Base-by-base conservation (phyloP, 805 yeast genomes). In the Pichia kluyveri region DNA sequence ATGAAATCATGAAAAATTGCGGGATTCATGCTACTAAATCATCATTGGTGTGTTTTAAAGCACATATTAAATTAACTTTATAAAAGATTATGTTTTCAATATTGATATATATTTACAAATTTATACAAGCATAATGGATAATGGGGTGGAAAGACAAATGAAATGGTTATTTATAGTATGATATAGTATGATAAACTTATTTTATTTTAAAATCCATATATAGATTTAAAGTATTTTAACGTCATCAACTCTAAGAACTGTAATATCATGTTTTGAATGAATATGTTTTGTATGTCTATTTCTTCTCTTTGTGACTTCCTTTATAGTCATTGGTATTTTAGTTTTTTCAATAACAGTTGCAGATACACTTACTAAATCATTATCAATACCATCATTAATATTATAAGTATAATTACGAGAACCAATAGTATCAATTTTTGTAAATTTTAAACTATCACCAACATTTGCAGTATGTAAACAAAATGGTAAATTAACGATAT, bases 331-430 rank as follows among this genome's bases (percentile, higher is more conserved):
- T 49, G 88, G 88, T 54, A 84, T 82, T 56, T 85, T 80, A 2
- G 96, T 84, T 69, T 86, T 85, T 61, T 89, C 96, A n/a, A 83
- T 63, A 40, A 90, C 86, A n/a, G 78, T 77, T 19, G 89, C 97
- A 54, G 76, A 80, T 55, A 90, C 71, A 4, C 77, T 67, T 62
- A 75, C 83, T 5, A 81, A 63, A 1, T 68, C 55, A 14, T 78
- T 72, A 54, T 78, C 78, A 44, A 83, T 69, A 19, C 79, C 74
- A 44, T 71, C 67, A 5, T 53, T 44, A 43, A 78, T 81, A 45
- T 76, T 72, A 49, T 77, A 74, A 12, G 89, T 88, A 69, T 77
- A 85, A 61, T 87, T 83, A 43, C 96, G 81, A 9, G 95, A 82
- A 3, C 99, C 99, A 30, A 93, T 66, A 11, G 88, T 81, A 15